These are phyloP conservation scores for Phylloporus gajari DNA, from an alignment of 1,284 basidiomycete species.

Conservation along the genomic window DNA sequence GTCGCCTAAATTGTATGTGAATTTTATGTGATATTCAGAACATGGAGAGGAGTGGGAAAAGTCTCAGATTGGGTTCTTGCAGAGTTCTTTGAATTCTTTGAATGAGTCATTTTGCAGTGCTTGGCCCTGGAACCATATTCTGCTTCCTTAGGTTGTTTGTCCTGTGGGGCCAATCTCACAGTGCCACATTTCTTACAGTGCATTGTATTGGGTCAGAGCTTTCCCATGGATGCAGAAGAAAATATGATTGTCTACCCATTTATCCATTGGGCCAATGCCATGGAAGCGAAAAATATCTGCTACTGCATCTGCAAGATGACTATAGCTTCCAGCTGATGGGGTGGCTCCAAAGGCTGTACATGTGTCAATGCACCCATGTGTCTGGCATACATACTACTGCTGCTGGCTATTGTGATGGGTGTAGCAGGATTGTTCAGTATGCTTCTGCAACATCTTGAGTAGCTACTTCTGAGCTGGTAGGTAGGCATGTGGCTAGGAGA, in stretches of 20 bases:
- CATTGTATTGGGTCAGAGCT: no score
- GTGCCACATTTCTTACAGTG: no score
- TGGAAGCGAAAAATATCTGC: no score
- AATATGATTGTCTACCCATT: background rate
- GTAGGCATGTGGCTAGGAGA: no score
- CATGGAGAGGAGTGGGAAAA: background rate
- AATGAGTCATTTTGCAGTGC: background rate
- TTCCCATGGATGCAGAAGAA: background rate
- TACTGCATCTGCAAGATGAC: no score
- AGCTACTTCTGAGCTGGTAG: no score
- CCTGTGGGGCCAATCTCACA: no score
- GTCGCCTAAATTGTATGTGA: slow-evolving; percentile 5
- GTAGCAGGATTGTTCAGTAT: background rate
- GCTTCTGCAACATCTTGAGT: no score
- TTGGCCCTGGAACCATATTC: background rate
- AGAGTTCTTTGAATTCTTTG: background rate
- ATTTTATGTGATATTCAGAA: background rate
- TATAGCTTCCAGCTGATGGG: no score
- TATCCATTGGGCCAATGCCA: background rate
- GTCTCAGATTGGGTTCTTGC: background rate
- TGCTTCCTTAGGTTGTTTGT: background rate
- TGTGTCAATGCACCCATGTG: background rate
- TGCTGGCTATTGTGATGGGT: background rate
- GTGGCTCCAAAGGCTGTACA: no score
- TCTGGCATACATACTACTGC: background rate